Conservation (phyloP, 2,329 filamentous ascomycete species). For the Phialophora verrucosa region DNA sequence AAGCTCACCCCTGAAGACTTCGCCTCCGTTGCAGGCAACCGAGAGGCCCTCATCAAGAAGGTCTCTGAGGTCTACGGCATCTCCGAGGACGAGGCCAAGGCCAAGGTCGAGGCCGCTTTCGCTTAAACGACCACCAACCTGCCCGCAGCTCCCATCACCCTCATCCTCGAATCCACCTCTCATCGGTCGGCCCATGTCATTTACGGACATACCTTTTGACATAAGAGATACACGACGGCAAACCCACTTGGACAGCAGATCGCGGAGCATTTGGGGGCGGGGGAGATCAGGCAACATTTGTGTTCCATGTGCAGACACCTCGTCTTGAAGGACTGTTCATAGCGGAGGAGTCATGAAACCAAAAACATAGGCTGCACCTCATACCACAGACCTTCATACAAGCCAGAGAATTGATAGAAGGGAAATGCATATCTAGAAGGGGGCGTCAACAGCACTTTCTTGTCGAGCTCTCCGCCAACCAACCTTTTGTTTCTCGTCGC, state of each 20-base stretch:
- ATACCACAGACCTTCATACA: background rate
- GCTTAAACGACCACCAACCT: slow-evolving; percentile 20
- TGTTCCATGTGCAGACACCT: background rate
- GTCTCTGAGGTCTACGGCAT: slow-evolving; percentile 34
- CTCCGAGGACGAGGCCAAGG: slow-evolving; percentile 36
- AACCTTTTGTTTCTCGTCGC: background rate
- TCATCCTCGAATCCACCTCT: background rate
- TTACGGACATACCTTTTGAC: background rate
- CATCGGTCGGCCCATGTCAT: background rate
- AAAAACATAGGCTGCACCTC: background rate
- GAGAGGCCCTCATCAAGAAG: slow-evolving; percentile 32
- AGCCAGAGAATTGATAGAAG: background rate
- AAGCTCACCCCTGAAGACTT: slow-evolving; percentile 38
- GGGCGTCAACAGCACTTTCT: background rate
- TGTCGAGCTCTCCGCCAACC: background rate
- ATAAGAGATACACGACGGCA: background rate
- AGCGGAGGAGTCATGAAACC: slow-evolving; percentile 4
- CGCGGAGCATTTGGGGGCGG: background rate
- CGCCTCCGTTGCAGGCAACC: slow-evolving; percentile 32
- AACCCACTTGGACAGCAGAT: background rate
- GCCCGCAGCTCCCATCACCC: background rate
- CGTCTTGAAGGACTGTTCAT: background rate
- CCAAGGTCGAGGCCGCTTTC: slow-evolving; percentile 34
- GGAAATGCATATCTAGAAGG: slow-evolving; percentile 2
- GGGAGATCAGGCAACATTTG: background rate